Evolutionary conservation across 2,329 filamentous ascomycete genomes (phyloP), one percentile per base, ranked within the genome.

Genomic region (Cryphonectria radicalis): DNA sequence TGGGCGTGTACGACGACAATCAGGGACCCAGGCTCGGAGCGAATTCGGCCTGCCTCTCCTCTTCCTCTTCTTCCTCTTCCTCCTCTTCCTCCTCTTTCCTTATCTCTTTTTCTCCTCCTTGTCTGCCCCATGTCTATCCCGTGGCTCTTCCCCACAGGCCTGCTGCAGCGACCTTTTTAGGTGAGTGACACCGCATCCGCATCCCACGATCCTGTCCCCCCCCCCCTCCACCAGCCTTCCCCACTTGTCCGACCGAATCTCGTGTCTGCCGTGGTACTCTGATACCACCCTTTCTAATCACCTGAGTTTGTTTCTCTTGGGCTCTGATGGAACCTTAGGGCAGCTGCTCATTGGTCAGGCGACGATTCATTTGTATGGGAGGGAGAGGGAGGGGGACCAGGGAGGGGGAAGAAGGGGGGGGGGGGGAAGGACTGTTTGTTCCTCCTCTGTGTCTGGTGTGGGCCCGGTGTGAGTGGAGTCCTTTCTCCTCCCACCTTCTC

Each of bases 271-370:
- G 40, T 40, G 35, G 62, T 42, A 42, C 22, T 43, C 35, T 42
- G 25, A 28, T 28, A 40, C 13, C 22, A 13, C 22, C 37, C 53
- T 22, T 22, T 32, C 53, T 60, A 55, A 60, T 35, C 55, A 59
- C n/a, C n/a, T 57, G 65, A 59, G 42, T 28, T n/a, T n/a, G 55
- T 67, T 59, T 67, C 65, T 46, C 65, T 40, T 67, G 65, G 28
- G 57, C n/a, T 32, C n/a, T 35, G 35, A 17, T 46, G 25, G 40
- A 55, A 55, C 40, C 42, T 32, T 11, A 63, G 59, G 32, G 43
- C 37, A 1, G 19, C 22, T 25, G 25, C 59, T 22, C 22, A 68
- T 68, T 68, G 17, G 66, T 37, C 43, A 17, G n/a, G 22, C 46
- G 46, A 50, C 46, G 25, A 46, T 25, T 22, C 11, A 17, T 28